Evolutionary conservation across 345 rosid species (phyloP), one percentile per base, ranked within the genome.

Genomic region (Atalantia buxifolia): DNA sequence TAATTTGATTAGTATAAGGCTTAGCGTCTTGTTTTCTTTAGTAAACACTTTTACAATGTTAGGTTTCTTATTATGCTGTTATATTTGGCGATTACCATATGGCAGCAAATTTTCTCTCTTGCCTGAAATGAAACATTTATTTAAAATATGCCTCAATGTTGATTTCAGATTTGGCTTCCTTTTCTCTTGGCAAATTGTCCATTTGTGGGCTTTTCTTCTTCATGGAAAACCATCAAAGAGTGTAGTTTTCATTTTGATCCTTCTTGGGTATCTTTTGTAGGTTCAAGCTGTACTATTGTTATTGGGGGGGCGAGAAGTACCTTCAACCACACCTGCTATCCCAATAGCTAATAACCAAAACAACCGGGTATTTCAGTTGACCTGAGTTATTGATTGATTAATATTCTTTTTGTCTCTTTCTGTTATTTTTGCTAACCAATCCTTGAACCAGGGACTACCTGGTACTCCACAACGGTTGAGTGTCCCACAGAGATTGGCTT

Each of bases 251-350:
- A 55, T 19, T 72, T 27, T 75, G 31, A 66, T 66, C 45, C 18
- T 45, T 74, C 8, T 5, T 45, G 28, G 25, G 33, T 5, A 53
- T 31, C 24, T 74, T 76, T 28, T 72, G 74, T 81, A 90, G 93
- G 91, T 90, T 80, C 93, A 88, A 84, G 93, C 93, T 66, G 91
- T 88, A 70, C 91, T 90, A 74, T 71, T 86, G 14, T 84, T 90
- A 77, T 66, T 90, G 77, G 93, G 93, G 59, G 93, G 90, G 9
- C 81, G 78, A 25, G 93, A 90, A 87, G 81, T 90, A 61, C 89
- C 91, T 40, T 79, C 83, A 30, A 77, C 81, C 40, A 72, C 80
- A 25, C 78, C 89, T 83, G 50, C 87, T 66, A 81, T 78, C 63
- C 81, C 91, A 67, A 27, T 77, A 48, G 33, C 59, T n/a, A 16